phyloP scores from a whole-genome alignment of 805 yeast species.

The Sugiyamaella smithiae region DNA sequence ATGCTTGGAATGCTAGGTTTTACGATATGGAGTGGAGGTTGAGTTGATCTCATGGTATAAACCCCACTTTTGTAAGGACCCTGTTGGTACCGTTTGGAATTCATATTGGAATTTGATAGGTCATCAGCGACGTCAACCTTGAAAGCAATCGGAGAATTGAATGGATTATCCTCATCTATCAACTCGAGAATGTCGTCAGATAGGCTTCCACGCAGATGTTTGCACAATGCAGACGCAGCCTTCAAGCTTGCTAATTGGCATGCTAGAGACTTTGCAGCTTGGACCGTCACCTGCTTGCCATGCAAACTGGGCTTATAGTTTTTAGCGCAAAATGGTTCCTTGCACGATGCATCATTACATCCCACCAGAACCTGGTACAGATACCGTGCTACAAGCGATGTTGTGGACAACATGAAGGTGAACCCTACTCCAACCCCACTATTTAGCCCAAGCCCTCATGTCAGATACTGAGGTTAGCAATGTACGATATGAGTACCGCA shows the following conservation, averaged over 20 bases:
- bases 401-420: background rate
- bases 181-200: background rate
- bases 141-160: no score
- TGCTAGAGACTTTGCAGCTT: constrained; percentile 19
- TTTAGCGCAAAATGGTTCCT: constrained; percentile 15
- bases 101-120: no score
- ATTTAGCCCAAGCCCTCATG: no score
- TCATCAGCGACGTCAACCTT: no score
- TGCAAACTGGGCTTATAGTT: constrained; percentile 12
- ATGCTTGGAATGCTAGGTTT: background rate
- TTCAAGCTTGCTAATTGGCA: constrained; percentile 16
- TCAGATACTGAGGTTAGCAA: no score
- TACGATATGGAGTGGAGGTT: no score
- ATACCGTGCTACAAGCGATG: constrained; percentile 13
- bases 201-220: background rate
- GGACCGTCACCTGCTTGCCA: constrained; percentile 14
- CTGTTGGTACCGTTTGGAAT: no score
- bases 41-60: no score
- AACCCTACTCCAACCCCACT: no score
- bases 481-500: no score
- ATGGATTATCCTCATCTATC: constrained; percentile 11
- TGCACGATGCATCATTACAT: constrained; percentile 16
- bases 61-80: no score
- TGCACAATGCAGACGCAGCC: constrained; percentile 14
- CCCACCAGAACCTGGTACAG: constrained; percentile 21